Conservation (phyloP, 495 filamentous ascomycete species). For the Daldinia vernicosa region DNA sequence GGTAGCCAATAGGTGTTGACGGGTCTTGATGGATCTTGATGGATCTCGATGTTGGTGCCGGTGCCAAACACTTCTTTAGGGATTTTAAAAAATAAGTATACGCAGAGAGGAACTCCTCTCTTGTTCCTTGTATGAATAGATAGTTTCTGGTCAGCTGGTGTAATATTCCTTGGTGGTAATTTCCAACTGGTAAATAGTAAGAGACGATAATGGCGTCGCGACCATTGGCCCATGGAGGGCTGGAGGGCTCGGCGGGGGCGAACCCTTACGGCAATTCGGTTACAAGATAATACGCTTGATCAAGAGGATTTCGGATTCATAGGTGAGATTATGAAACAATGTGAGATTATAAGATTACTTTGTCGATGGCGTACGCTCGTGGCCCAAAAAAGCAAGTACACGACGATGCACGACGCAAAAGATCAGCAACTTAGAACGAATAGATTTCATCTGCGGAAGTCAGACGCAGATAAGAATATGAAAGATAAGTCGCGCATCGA, state of each 20-base stretch:
- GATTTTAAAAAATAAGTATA: background rate
- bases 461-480: constrained; percentile 18
- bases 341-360: background rate
- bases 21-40: background rate
- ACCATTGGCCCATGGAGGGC: constrained; percentile 17
- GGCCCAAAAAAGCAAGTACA: constrained; percentile 21
- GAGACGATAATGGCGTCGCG: constrained; percentile 14
- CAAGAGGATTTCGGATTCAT: background rate
- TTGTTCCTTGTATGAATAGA: constrained; percentile 1
- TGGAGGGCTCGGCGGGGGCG: constrained; percentile 7
- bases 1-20: constrained; percentile 20
- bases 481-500: constrained; percentile 25
- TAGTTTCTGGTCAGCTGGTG: too few species aligned
- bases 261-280: constrained; percentile 2
- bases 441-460: background rate
- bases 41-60: background rate
- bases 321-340: background rate
- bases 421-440: constrained; percentile 30
- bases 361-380: constrained; percentile 25
- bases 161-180: background rate
- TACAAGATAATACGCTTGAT: constrained; percentile 1
- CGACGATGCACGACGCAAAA: background rate
- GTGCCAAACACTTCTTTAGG: background rate
- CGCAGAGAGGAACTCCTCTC: background rate
- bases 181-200: constrained; percentile 3